Evolutionary conservation across 371 early-diverging fungal genomes (phyloP).

Genomic region (Rhizopus sp.): DNA sequence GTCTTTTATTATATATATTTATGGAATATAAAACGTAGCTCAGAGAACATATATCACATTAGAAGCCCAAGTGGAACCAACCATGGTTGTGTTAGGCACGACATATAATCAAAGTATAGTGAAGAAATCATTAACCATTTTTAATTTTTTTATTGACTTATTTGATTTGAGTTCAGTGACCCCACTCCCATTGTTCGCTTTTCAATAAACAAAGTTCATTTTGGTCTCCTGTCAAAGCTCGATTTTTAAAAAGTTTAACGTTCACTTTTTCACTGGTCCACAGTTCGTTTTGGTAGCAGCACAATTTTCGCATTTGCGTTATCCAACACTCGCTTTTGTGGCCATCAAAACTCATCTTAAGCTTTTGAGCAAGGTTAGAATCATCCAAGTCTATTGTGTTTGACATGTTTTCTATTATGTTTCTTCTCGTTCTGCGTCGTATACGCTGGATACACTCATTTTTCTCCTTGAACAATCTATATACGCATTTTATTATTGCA

Average conservation of each 20-base stretch:
- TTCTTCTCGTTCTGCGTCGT: constrained; percentile 2
- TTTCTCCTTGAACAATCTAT: constrained; percentile 2
- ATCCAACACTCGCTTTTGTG: constrained; percentile 6
- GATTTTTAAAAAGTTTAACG: neutral
- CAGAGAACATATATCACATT: too few relatives aligned
- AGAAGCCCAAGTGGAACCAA: too few relatives aligned
- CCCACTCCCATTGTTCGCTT: neutral
- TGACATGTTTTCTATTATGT: constrained; percentile 6
- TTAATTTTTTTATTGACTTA: too few relatives aligned
- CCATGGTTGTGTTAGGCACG: too few relatives aligned
- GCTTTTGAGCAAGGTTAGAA: constrained; percentile 3
- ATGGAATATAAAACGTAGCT: too few relatives aligned
- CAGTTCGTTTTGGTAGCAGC: constrained; percentile 6
- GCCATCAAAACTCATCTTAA: neutral
- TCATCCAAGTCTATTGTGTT: constrained; percentile 5
- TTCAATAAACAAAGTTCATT: constrained; percentile 2
- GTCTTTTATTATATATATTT: too few relatives aligned
- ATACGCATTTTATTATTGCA: constrained; percentile 5
- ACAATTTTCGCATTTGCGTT: neutral
- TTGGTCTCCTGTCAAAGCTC: neutral
- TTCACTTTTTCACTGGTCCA: constrained; percentile 6
- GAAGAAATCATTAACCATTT: too few relatives aligned
- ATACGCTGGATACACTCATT: constrained; percentile 7
- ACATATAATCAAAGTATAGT: too few relatives aligned
- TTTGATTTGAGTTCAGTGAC: too few relatives aligned